Base-by-base conservation (phyloP, 2,329 filamentous ascomycete genomes). In the Colletotrichum plurivorum region DNA sequence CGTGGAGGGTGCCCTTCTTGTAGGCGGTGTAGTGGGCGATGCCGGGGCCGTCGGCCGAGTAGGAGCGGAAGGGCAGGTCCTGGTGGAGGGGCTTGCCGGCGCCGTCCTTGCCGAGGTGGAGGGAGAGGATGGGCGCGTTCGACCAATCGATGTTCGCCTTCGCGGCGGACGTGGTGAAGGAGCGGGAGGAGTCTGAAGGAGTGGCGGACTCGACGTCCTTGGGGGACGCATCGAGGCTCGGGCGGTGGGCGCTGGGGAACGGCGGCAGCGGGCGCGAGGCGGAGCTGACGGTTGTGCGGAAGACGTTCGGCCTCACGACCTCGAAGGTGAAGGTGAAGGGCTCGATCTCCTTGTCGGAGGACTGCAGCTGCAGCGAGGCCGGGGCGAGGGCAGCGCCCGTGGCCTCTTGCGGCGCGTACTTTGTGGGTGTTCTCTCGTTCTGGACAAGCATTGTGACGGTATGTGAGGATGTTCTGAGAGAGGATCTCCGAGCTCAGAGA, bases 271-370 rank as follows among this genome's bases (percentile, higher is more conserved):
- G 88, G 73, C 93, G 90, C 2, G 84, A 83, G 15, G 83, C 74
- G 0, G 91, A 90, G 1, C 87, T 85, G 75, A 93, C 93, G 0
- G 89, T 90, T 1, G 91, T 92, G 49, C 91, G 84, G 78, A 93
- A 94, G 16, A 93, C 80, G 58, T 90, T 90, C 20, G 85, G 82
- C 16, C 86, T 84, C 36, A 93, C 73, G 0, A 87, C 84, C 75
- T 93, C 88, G 71, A 93, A 92, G 0, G 83, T 83, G 75, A 93
- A 93, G 16, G 84, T 78, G 68, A 89, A 88, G 0, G 82, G 78
- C 78, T 67, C 67, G 9, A 57, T 56, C 43, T 62, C 61, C 20
- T 39, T 56, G 43, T 53, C 55, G 12, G 67, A 66, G 18, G 67
- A 69, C 52, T 56, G 49, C 31, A 69, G 62, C 56, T 67, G 43